Evolutionary conservation across 2,329 filamentous ascomycete species (phyloP), one percentile per base, ranked within the genome.

Genomic region (Claviceps sp.): DNA sequence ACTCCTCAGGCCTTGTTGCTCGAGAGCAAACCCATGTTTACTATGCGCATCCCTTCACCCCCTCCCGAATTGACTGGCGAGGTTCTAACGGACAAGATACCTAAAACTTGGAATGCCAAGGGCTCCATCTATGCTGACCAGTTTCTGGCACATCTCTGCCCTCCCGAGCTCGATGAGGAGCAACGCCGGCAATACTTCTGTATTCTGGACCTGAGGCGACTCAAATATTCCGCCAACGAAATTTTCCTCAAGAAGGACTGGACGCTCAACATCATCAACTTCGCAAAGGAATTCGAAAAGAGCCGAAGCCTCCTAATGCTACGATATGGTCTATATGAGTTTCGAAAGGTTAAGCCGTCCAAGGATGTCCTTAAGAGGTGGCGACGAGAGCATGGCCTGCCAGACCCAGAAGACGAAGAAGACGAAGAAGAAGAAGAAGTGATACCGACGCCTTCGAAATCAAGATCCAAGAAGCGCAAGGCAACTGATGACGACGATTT

Each of bases 261-360:
- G 78, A 79, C 78, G 64, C 64, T 82, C 50, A 82, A 82, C 56
- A 73, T 81, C 17, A 62, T 77, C 56, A 81, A 80, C 61, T 82
- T 82, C 53, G 77, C 78, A 40, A 82, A 80, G 61, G 78, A 81
- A 61, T 82, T 79, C 54, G 78, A 82, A 61, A 82, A 82, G 68
- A 81, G 77, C 60, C 71, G 78, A 47, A 78, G 77, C 57, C 66
- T 82, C 44, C 80, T 82, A 52, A 73, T 82, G 64, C 60, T 82
- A 52, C 76, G 78, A 47, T 82, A 82, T 55, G 78, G 78, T 2
- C 71, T 81, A 1, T 82, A 81, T 59, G 75, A 80, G 58, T 82
- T 81, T 66, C 79, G 80, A 66, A 80, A 76, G 17, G 73, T 80
- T 43, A 79, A 79, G 59, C 76, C 77, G 1, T 78, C 77, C 0